Evolutionary conservation across 192 early-diverging fungal species (phyloP), one percentile per base, ranked within the genome.

Genomic region (Cetraspora pellucida): DNA sequence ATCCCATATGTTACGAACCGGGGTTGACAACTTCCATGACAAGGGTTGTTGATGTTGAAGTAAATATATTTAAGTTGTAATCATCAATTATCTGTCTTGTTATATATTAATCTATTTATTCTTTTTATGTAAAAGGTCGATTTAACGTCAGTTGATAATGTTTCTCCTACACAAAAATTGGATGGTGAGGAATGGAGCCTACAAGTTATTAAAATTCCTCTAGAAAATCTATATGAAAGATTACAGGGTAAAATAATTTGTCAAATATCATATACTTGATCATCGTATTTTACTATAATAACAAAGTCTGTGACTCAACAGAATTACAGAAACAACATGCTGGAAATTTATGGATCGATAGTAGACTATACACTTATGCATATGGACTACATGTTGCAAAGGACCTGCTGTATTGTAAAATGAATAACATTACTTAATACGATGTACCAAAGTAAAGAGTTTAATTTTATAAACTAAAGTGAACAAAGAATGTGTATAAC

Each of bases 181-280:
- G 81, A 90, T 52, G 83, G 86, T 57, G 77, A 90, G 28, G 87
- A 90, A 83, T 82, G 83, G 84, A 85, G 86, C 75, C 74, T 87
- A 10, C 81, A 85, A 45, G 80, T 82, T 4, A 70, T 82, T n/a
- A 76, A 77, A 10, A 55, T 85, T 23, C 79, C 84, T 0, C 27
- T 85, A 2, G 17, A 63, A 6, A 88, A 72, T 4, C 55, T 86
- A 2, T 61, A 78, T 14, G 50, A 78, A 14, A 57, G 61, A 13
- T 37, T 82, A 19, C 78, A 84, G 72, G 89, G 90, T 81, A 89
- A 52, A 45, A 46, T 21, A 9, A 30, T 23, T 55, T 55, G 8
- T 50, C 25, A 25, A 50, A 23, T 23, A 16, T 11, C n/a, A 52
- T 71, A n/a, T 68, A 46, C 43, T 10, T 70, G 25, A 17, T 63